A percentile compares a stretch with the other conserved stretches of the same genome.
These are phyloP conservation scores for Xylogone sp. DNA, from an alignment of 2,329 filamentous ascomycete genomes.

Conservation along the genomic window DNA sequence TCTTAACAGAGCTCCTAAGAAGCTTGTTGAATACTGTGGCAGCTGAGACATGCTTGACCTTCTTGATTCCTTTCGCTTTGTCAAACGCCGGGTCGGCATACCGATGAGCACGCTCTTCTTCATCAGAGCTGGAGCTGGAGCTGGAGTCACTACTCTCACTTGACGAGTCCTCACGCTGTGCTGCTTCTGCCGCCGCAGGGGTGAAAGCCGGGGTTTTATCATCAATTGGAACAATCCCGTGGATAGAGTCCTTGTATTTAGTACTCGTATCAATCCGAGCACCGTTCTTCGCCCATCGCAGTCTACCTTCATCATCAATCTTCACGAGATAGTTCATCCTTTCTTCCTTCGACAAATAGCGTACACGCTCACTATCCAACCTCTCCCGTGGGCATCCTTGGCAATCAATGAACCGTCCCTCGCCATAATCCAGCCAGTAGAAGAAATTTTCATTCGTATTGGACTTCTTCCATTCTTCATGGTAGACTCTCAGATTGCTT, in stretches of 20 bases:
- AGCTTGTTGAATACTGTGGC: conserved; percentile 75
- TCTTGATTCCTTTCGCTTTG: conserved; percentile 55
- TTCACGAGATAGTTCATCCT: conserved; percentile 75
- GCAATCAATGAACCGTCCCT: conserved; percentile 67
- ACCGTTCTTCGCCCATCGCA: conserved; percentile 87
- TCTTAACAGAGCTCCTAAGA: conserved; percentile 72
- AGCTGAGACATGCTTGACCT: conserved; percentile 63
- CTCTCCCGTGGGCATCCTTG: conserved; percentile 68
- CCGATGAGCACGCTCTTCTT: conserved; percentile 57
- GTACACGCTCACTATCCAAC: conserved; percentile 73
- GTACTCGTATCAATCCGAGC: conserved; percentile 72
- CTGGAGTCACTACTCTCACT: conserved; percentile 22
- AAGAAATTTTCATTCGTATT: conserved; percentile 86
- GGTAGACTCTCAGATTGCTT: conserved; percentile 75
- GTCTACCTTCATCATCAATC: conserved; percentile 67
- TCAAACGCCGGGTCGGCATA: conserved; percentile 64
- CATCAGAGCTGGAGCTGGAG: conserved; percentile 29
- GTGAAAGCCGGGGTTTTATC: conserved; percentile 55
- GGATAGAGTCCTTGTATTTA: conserved; percentile 73
- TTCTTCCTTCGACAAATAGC: conserved; percentile 82
- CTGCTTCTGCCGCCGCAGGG: conserved; percentile 18
- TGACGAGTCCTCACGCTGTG: conserved; percentile 13
- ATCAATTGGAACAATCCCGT: conserved; percentile 63
- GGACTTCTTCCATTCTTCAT: conserved; percentile 76
- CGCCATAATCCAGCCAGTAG: conserved; percentile 85